phyloP scores from a whole-genome alignment of 139 green algal genomes.

The Micromonas pusilla region DNA sequence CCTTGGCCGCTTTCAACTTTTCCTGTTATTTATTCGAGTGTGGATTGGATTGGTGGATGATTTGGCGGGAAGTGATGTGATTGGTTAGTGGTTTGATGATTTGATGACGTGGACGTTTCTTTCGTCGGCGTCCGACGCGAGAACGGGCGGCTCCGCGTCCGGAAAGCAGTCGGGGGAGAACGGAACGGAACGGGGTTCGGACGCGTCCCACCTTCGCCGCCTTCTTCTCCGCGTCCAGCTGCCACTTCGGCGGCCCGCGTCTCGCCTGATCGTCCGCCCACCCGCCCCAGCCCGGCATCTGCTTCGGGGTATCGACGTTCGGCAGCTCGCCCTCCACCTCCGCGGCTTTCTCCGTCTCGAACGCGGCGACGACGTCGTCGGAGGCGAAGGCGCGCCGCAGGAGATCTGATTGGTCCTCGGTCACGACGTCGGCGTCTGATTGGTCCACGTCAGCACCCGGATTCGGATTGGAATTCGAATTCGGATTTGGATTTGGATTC shows the following conservation, averaged over 20 bases:
- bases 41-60: too few relatives aligned
- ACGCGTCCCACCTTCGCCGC: slow-evolving; percentile 36
- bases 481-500: neutral
- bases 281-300: slow-evolving; percentile 84
- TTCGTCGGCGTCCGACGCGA: too few relatives aligned
- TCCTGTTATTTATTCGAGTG: too few relatives aligned
- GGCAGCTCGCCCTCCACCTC: slow-evolving; percentile 74
- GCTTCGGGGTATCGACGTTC: slow-evolving; percentile 46
- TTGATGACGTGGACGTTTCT: too few relatives aligned
- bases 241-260: slow-evolving; percentile 50
- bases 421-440: too few relatives aligned
- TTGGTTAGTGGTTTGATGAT: too few relatives aligned
- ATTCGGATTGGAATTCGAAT: too few relatives aligned
- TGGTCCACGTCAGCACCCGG: too few relatives aligned
- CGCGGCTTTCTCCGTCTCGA: slow-evolving; percentile 68
- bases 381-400: slow-evolving; percentile 48
- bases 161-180: too few relatives aligned
- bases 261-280: slow-evolving; percentile 71
- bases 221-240: slow-evolving; percentile 54
- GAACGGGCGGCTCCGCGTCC: too few relatives aligned
- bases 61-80: too few relatives aligned
- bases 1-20: slow-evolving; percentile 38
- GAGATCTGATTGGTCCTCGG: neutral
- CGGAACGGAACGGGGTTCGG: too few relatives aligned
- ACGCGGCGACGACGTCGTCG: slow-evolving; percentile 87